These are phyloP conservation scores for Solanum chmielewskii DNA, from an alignment of 257 asterid species.

Conservation along the genomic window DNA sequence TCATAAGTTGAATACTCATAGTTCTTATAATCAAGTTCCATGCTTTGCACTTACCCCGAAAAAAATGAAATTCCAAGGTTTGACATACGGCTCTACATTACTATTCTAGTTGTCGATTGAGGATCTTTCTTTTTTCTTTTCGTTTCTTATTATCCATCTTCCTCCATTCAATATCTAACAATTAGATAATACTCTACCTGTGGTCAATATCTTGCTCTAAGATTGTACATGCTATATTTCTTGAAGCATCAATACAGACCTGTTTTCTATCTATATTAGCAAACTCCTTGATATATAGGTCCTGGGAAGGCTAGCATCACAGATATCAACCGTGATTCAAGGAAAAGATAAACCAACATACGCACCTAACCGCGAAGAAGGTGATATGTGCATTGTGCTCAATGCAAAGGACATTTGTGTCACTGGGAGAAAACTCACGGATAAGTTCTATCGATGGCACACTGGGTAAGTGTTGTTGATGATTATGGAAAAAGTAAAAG, in stretches of 20 bases:
- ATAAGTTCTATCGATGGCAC: conserved; percentile 89
- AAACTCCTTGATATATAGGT: conserved; percentile 29
- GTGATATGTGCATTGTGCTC: conserved; percentile 83
- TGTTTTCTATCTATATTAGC: background rate
- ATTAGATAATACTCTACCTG: background rate
- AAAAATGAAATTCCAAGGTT: background rate
- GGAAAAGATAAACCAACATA: conserved; percentile 97
- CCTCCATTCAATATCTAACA: background rate
- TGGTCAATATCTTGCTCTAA: background rate
- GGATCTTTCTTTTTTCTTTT: background rate
- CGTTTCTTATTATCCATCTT: background rate
- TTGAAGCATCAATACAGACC: background rate
- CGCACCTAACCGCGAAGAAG: conserved; percentile 63
- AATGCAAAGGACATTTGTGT: conserved; percentile 84
- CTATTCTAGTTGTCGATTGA: background rate
- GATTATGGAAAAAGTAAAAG: too few species aligned
- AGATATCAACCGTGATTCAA: conserved; percentile 79
- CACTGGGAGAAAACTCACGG: conserved; percentile 92
- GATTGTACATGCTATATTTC: background rate
- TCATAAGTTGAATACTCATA: background rate
- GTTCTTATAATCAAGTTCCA: background rate
- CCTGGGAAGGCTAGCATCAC: conserved; percentile 90
- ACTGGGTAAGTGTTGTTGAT: conserved; percentile 46
- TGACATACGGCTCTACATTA: background rate
- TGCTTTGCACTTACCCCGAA: background rate